Base-by-base conservation (phyloP, 2,329 filamentous ascomycete genomes). In the Proliferodiscus dingleyae region DNA sequence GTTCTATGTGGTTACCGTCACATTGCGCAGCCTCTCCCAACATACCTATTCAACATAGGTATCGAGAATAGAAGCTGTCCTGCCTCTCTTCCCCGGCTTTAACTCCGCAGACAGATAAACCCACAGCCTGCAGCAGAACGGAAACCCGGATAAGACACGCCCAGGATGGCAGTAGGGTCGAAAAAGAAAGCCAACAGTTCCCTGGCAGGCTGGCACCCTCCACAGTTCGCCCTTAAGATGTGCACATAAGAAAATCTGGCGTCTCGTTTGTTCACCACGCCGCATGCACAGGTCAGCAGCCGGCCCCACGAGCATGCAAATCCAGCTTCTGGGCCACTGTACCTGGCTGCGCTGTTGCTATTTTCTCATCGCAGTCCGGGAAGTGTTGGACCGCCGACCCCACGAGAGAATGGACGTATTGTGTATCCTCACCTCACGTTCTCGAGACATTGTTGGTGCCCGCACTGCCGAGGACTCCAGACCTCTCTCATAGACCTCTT, bases 191-290 rank as follows among this genome's bases (percentile, higher is more conserved):
- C 26, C 26, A 28, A 28, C 26, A 28, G 13, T 7, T 7, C 7
- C 26, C 26, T 28, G 26, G n/a, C n/a, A 28, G 18, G 22, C 30
- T 43, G 23, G 30, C 32, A 23, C 13, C 24, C 38, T 21, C 7
- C 22, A 29, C 22, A 19, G 22, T 33, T 32, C 13, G 26, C 21
- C 21, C 32, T 43, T 44, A 49, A 41, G 46, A 49, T 49, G 46
- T 41, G 46, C 46, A 49, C 19, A 37, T 44, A 49, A 45, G 46
- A 37, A 49, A 41, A 49, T 44, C 41, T 22, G 29, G 37, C 43
- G 37, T 15, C 43, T 33, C 26, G 13, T 33, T 26, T 46, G 30
- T n/a, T 38, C 44, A 30, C 44, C 37, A 16, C 38, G 38, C 37
- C 37, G 37, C 37, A 37, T n/a, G 41, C 41, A 47, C 37, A 45